Evolutionary conservation across 331 rosid genomes (phyloP).

Genomic region (Ulmus americana): DNA sequence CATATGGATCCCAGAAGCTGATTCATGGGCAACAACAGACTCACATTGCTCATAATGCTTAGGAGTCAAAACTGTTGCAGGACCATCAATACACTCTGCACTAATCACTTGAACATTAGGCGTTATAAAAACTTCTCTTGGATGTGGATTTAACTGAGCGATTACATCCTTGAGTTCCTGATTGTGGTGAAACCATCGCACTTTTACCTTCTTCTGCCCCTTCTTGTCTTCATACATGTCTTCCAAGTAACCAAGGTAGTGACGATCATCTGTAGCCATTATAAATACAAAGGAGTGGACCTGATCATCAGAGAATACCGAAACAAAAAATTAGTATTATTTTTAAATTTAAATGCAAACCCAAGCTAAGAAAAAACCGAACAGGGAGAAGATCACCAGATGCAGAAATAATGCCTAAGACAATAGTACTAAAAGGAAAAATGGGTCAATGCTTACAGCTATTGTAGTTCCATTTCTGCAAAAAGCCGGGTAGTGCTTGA

Average conservation of each 20-base stretch:
- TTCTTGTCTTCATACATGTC: slow-evolving; percentile 85
- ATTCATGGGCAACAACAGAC: slow-evolving; percentile 25
- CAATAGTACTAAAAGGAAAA: neutral
- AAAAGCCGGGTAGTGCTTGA: slow-evolving; percentile 69
- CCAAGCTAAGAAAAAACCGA: neutral
- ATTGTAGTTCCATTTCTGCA: slow-evolving; percentile 47
- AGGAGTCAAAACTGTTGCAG: slow-evolving; percentile 71
- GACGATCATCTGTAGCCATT: slow-evolving; percentile 60
- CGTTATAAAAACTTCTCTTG: slow-evolving; percentile 74
- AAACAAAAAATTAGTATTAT: neutral
- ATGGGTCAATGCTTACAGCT: slow-evolving; percentile 38
- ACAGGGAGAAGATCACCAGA: slow-evolving; percentile 3
- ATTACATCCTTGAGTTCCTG: slow-evolving; percentile 50
- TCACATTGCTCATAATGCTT: slow-evolving; percentile 60
- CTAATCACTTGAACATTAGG: slow-evolving; percentile 77
- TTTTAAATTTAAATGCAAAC: slow-evolving; percentile 6
- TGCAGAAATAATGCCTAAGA: neutral
- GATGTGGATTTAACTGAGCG: slow-evolving; percentile 52
- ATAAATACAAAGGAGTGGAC: slow-evolving; percentile 74
- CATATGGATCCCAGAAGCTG: slow-evolving; percentile 44
- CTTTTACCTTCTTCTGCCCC: slow-evolving; percentile 64
- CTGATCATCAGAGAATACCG: slow-evolving; percentile 32
- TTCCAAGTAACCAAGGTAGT: slow-evolving; percentile 77
- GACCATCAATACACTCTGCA: slow-evolving; percentile 72
- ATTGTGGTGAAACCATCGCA: slow-evolving; percentile 70